Evolutionary conservation across 2,329 filamentous ascomycete species (phyloP), one percentile per base, ranked within the genome.

Genomic region (Fusarium poae): DNA sequence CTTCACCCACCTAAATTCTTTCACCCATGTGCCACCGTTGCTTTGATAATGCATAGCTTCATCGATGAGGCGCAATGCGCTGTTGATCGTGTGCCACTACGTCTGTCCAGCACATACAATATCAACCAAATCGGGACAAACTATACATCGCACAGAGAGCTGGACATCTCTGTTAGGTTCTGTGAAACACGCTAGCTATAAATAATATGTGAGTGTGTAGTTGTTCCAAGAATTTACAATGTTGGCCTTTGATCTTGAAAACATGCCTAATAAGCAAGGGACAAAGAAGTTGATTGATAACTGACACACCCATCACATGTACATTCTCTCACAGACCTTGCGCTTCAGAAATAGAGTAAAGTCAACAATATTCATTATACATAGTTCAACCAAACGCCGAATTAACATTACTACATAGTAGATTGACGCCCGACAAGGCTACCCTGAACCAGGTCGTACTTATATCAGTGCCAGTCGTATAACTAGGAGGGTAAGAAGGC

Each of bases 1-100:
- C 67, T 70, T 55, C 63, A 52, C 50, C 30, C 18, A 25, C 13
- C 30, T 40, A 30, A 44, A 48, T 53, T 55, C 35, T 53, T n/a
- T 44, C 46, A 58, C n/a, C n/a, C 32, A 29, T 58, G 46, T 51
- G 42, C 42, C 46, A 53, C 49, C 3, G 23, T 49, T 53, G 45
- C 30, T 44, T 39, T 53, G 34, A 52, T 42, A 20, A 34, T 30
- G 49, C 49, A 44, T 68, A 50, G 62, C 55, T 65, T 54, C 45
- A 16, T 35, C 25, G 40, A 48, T 44, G 49, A 49, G 49, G 57
- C 53, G 42, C 50, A 40, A 53, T 50, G 13, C 29, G 49, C 30
- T 45, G 50, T 59, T 44, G 62, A 70, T 61, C 58, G 16, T 23
- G 54, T 68, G 48, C 43, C 51, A 57, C 57, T 25, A 30, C 44